A percentile compares a stretch with the other conserved stretches of the same genome.
Evolutionary conservation across 805 yeast species (phyloP).

Genomic region (Yarrowia osloensis): DNA sequence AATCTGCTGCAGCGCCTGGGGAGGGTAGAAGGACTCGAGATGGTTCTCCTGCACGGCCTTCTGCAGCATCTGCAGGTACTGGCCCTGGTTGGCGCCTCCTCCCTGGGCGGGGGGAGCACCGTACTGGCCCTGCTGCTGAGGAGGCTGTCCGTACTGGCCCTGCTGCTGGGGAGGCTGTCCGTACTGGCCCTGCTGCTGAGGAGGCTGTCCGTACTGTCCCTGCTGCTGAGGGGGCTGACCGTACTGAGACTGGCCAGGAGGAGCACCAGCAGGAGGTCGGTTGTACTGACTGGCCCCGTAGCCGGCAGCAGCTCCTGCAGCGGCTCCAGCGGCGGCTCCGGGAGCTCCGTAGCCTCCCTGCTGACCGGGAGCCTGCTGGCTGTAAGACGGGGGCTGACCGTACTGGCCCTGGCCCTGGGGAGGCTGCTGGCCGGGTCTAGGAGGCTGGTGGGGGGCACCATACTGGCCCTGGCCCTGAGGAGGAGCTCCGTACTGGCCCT

Average conservation of each 20-base stretch:
- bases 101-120: conserved; percentile 27
- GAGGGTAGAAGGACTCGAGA: conserved; percentile 40
- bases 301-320: conserved; percentile 23
- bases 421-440: conserved; percentile 25
- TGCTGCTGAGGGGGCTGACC: conserved; percentile 26
- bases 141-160: conserved; percentile 32
- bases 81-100: conserved; percentile 25
- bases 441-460: conserved; percentile 10
- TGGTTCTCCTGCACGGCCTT: conserved; percentile 38
- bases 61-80: conserved; percentile 35
- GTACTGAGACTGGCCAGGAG: conserved; percentile 30
- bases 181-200: conserved; percentile 13
- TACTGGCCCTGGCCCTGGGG: conserved; percentile 10
- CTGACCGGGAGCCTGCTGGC: conserved; percentile 17
- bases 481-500: not conserved
- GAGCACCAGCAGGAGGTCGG: conserved; percentile 21
- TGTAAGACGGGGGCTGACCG: conserved; percentile 3
- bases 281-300: conserved; percentile 30
- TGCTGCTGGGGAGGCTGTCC: conserved; percentile 31
- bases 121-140: conserved; percentile 12
- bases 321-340: conserved; percentile 12
- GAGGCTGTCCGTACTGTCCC: conserved; percentile 33
- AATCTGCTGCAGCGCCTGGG: conserved; percentile 39
- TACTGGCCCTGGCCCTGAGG: conserved; percentile 28
- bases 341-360: not conserved